Evolutionary conservation across 2,329 filamentous ascomycete species (phyloP).

Genomic region (Cladophialophora immunda): DNA sequence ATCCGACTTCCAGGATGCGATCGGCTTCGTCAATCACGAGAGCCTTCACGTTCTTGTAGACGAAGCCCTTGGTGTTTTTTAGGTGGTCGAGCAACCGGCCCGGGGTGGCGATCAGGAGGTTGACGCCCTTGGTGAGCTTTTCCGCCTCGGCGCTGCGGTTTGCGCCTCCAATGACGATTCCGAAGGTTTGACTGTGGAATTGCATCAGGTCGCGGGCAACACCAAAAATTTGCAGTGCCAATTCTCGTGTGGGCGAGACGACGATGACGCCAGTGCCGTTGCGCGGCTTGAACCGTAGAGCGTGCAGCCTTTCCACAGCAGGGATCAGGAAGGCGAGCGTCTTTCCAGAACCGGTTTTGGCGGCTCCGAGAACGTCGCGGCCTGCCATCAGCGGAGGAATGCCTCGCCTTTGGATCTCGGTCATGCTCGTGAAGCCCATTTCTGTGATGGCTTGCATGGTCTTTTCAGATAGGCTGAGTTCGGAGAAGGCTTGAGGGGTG

Average conservation of each 20-base stretch:
- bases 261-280: constrained; percentile 94
- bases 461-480: constrained; percentile 85
- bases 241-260: constrained; percentile 89
- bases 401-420: constrained; percentile 86
- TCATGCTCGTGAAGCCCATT: constrained; percentile 97
- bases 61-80: constrained; percentile 87
- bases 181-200: constrained; percentile 92
- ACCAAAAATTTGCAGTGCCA: constrained; percentile 95
- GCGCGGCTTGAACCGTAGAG: constrained; percentile 90
- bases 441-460: constrained; percentile 87
- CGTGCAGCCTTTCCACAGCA: constrained; percentile 89
- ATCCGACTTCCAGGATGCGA: constrained; percentile 91
- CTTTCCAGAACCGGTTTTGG: constrained; percentile 96
- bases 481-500: constrained; percentile 75
- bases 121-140: constrained; percentile 93
- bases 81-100: constrained; percentile 93
- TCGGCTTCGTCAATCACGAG: constrained; percentile 97
- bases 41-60: constrained; percentile 91
- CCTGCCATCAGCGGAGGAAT: constrained; percentile 90
- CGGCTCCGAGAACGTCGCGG: constrained; percentile 90
- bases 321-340: constrained; percentile 94
- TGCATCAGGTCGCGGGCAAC: constrained; percentile 93
- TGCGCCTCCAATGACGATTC: constrained; percentile 94
- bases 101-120: constrained; percentile 91
- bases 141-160: constrained; percentile 90